These are phyloP conservation scores for Leccinum solheimii DNA, from an alignment of 1,284 basidiomycete genomes.

Conservation along the genomic window DNA sequence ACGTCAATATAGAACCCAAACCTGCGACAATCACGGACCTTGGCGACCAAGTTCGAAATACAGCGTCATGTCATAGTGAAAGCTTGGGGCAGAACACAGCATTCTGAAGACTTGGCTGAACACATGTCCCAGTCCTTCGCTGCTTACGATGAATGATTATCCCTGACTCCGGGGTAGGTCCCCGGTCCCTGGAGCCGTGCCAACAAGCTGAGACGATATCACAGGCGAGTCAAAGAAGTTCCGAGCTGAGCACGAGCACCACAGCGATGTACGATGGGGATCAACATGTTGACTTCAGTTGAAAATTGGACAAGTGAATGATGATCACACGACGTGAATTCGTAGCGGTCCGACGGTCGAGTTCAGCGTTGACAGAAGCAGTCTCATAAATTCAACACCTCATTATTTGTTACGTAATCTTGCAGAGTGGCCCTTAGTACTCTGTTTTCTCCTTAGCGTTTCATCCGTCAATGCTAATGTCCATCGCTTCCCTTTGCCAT, in stretches of 20 bases:
- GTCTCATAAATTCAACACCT: too few relatives aligned
- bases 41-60: constrained; percentile 2
- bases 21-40: neutral
- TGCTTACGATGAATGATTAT: neutral
- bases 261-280: neutral
- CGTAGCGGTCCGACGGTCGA: too few relatives aligned
- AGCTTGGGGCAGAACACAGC: neutral
- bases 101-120: neutral
- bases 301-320: neutral
- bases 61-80: neutral
- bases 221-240: neutral
- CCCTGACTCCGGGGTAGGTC: neutral
- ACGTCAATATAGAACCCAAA: constrained; percentile 4
- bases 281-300: neutral
- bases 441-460: too few relatives aligned
- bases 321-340: neutral
- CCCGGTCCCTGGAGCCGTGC: neutral
- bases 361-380: too few relatives aligned
- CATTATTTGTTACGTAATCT: too few relatives aligned
- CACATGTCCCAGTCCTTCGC: neutral
- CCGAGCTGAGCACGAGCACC: neutral
- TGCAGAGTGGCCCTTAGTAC: too few relatives aligned
- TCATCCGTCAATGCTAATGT: too few relatives aligned
- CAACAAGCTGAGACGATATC: neutral
- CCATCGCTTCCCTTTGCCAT: too few relatives aligned